Base-by-base conservation (phyloP, 2,329 filamentous ascomycete genomes). In the Dothidotthia symphoricarpi region DNA sequence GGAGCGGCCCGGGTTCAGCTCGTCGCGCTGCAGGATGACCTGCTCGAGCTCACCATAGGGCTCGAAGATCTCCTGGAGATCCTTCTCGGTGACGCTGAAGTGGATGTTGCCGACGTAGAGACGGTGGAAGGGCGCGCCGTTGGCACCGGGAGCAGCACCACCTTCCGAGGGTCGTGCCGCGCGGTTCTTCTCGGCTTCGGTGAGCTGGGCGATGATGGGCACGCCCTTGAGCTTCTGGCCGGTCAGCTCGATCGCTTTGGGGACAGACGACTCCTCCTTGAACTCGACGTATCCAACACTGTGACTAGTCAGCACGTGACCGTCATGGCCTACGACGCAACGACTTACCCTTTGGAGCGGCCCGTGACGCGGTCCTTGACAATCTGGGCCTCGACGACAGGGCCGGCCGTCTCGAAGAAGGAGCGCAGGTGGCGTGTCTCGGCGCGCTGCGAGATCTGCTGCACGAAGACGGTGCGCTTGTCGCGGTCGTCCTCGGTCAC, bases 281-380 rank as follows among this genome's bases (percentile, higher is more conserved):
- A 98, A 98, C 76, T 98, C 93, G 75, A 98, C 94, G 64, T 98
- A 98, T 67, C 94, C 93, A 69, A 98, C 93, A 70, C 93, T 97
- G 57, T 31, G 33, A 17, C 16, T 28, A 29, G 56, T 77, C 66
- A 77, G 74, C 55, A 49, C 25, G 19, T 22, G 13, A 26, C 1
- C 13, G 16, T 33, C 13, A 17, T 33, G 16, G 2, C 15, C 24
- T 14, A 9, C 12, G 16, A 22, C 24, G 6, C 43, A 22, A 33
- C 12, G 28, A 67, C 85, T 63, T 76, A 95, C 91, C 93, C 93
- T 77, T 98, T 98, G 47, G 90, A 96, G 71, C 93, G 87, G 57
- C 89, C 88, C 71, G 89, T 96, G 48, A 98, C 90, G 47, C 93
- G 82, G 60, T 98, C 93, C 71, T 97, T 97, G 36, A 98, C 93